A percentile compares a stretch with the other conserved stretches of the same genome.
Conservation (phyloP, 2,329 filamentous ascomycete species). For the Lachnellula occidentalis region DNA sequence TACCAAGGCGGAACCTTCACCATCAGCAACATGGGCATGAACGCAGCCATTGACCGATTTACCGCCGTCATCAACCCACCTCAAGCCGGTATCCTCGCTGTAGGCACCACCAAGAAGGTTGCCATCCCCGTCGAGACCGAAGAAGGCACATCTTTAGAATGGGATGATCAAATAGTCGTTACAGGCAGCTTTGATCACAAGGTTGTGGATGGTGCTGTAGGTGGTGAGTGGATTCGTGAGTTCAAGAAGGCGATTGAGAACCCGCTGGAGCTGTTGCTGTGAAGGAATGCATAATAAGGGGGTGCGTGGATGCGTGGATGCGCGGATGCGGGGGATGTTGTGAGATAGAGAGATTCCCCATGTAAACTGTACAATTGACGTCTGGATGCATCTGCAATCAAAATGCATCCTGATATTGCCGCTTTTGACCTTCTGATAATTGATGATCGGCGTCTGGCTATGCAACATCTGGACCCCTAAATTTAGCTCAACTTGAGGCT, state of each 20-base stretch:
- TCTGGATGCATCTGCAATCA: conserved; percentile 6
- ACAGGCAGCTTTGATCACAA: conserved; percentile 98
- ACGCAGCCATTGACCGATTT: conserved; percentile 90
- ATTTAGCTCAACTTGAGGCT: not conserved
- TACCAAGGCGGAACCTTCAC: conserved; percentile 99
- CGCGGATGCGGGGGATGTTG: not conserved
- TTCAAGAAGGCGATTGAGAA: conserved; percentile 98
- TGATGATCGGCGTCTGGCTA: not conserved
- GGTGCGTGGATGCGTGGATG: not conserved
- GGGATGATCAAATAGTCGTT: conserved; percentile 95
- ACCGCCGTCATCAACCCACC: conserved; percentile 99
- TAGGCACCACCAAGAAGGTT: conserved; percentile 94
- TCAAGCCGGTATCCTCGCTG: conserved; percentile 89
- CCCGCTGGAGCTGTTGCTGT: conserved; percentile 90
- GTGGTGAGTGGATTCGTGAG: conserved; percentile 93
- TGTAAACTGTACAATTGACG: conserved; percentile 12
- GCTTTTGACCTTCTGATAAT: not conserved
- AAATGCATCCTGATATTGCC: not conserved
- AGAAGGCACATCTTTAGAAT: conserved; percentile 73
- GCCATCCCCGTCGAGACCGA: conserved; percentile 80
- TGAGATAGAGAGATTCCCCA: conserved; percentile 12
- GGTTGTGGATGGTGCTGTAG: conserved; percentile 93
- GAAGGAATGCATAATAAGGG: conserved; percentile 6
- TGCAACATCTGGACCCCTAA: not conserved
- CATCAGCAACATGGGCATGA: conserved; percentile 99